Percentiles rank a stretch among this genome's conserved stretches.
phyloP scores from a whole-genome alignment of 2,329 filamentous ascomycete genomes.

The Fonsecaea multimorphosa region DNA sequence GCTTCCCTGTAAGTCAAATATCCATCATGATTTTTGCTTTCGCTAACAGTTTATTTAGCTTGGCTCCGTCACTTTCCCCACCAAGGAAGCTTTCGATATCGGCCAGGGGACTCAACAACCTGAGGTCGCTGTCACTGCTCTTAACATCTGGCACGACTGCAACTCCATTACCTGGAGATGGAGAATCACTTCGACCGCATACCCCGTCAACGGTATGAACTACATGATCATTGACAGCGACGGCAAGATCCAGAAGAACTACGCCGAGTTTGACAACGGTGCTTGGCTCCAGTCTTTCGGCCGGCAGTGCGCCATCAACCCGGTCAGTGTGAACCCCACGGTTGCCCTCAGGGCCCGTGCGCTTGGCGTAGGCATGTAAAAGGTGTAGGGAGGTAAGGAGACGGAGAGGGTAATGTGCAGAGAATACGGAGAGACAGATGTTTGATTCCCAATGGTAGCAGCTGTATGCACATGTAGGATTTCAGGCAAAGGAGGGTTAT shows the following conservation, averaged over 20 bases:
- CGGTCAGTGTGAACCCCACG: slow-evolving; percentile 13
- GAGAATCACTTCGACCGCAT: slow-evolving; percentile 24
- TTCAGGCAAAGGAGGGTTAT: neutral
- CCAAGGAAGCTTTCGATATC: slow-evolving; percentile 36
- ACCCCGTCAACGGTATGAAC: slow-evolving; percentile 39
- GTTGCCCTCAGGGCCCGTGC: slow-evolving; percentile 14
- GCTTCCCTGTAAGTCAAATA: slow-evolving; percentile 38
- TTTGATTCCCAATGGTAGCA: neutral
- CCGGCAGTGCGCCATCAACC: slow-evolving; percentile 30
- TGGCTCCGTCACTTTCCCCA: slow-evolving; percentile 35
- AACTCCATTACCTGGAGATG: slow-evolving; percentile 39
- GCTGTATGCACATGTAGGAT: neutral
- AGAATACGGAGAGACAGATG: neutral
- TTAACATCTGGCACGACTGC: slow-evolving; percentile 37
- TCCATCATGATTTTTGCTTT: neutral
- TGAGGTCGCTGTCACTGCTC: slow-evolving; percentile 29
- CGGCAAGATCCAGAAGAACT: slow-evolving; percentile 37
- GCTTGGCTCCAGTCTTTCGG: slow-evolving; percentile 38
- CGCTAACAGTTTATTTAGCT: slow-evolving; percentile 30
- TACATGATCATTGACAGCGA: slow-evolving; percentile 33
- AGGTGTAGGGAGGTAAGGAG: neutral
- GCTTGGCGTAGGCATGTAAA: neutral
- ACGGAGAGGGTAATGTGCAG: neutral
- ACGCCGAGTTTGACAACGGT: slow-evolving; percentile 39
- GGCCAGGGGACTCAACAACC: slow-evolving; percentile 31